Conservation (phyloP, 1,284 basidiomycete genomes). For the Leccinum pachyderme region DNA sequence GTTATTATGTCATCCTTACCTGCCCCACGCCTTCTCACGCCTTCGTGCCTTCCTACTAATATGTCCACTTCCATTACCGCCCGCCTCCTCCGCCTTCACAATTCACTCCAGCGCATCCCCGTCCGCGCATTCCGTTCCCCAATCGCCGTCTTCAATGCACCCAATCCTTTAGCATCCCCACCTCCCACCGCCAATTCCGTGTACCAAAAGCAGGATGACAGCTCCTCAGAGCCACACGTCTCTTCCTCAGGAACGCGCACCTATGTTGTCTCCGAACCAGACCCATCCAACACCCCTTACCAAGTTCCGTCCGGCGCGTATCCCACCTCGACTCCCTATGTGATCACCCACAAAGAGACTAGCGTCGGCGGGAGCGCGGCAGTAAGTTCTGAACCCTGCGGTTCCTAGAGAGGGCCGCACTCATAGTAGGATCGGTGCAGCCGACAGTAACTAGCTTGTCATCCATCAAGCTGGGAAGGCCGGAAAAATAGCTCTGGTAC, state of each 20-base stretch:
- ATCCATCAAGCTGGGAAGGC: constrained; percentile 44
- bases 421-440: constrained; percentile 38
- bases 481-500: constrained; percentile 34
- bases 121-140: constrained; percentile 58
- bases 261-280: constrained; percentile 68
- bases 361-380: constrained; percentile 49
- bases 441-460: constrained; percentile 38
- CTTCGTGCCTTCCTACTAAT: constrained; percentile 8
- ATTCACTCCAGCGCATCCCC: not conserved
- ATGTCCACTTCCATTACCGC: constrained; percentile 14
- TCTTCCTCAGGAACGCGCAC: constrained; percentile 47
- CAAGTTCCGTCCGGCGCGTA: constrained; percentile 68
- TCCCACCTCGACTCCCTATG: constrained; percentile 54
- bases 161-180: constrained; percentile 34
- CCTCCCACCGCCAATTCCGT: constrained; percentile 29
- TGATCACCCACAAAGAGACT: constrained; percentile 39
- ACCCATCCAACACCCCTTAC: constrained; percentile 54
- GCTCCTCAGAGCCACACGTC: constrained; percentile 46
- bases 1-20: constrained; percentile 29
- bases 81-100: constrained; percentile 1
- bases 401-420: constrained; percentile 43
- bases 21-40: constrained; percentile 22
- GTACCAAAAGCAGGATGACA: constrained; percentile 58
- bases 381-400: constrained; percentile 36
- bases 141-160: constrained; percentile 47